Percentiles rank a stretch among this genome's conserved stretches.
These are phyloP conservation scores for Penicillium expansum DNA, from an alignment of 2,329 filamentous ascomycete genomes.

Conservation along the genomic window DNA sequence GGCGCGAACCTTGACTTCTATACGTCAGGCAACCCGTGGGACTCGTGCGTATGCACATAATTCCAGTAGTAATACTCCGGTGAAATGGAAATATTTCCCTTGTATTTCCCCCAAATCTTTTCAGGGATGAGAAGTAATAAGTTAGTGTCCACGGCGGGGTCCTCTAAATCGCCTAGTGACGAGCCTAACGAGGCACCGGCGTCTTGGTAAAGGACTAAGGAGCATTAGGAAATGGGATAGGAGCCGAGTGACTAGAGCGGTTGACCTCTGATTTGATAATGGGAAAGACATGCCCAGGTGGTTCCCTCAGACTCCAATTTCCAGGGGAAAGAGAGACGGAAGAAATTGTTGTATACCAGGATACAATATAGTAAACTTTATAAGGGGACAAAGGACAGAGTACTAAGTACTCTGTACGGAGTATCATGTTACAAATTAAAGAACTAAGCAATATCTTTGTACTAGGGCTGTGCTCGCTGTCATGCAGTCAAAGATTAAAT, in stretches of 20 bases:
- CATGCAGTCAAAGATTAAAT: neutral
- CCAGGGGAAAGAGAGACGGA: too few relatives aligned
- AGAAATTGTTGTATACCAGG: too few relatives aligned
- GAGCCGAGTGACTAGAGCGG: slow-evolving; percentile 9
- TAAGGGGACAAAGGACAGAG: too few relatives aligned
- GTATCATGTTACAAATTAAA: too few relatives aligned
- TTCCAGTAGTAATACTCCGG: neutral
- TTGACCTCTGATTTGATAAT: slow-evolving; percentile 4
- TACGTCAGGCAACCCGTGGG: slow-evolving; percentile 8
- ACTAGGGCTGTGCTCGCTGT: neutral
- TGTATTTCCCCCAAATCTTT: neutral
- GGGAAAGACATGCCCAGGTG: neutral
- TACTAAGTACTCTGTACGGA: too few relatives aligned
- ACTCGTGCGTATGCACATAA: slow-evolving; percentile 16
- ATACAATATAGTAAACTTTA: too few relatives aligned
- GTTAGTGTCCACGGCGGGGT: slow-evolving; percentile 13
- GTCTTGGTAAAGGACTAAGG: neutral
- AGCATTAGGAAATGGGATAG: neutral
- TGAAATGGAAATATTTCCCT: neutral
- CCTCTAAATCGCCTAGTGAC: slow-evolving; percentile 1
- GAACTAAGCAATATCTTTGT: neutral
- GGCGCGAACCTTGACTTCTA: slow-evolving; percentile 12
- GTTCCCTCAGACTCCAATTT: too few relatives aligned
- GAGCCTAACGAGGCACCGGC: slow-evolving; percentile 6
- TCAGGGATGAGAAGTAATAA: slow-evolving; percentile 1